Evolutionary conservation across 2,329 filamentous ascomycete species (phyloP), one percentile per base, ranked within the genome.

Genomic region (Cladophialophora bantiana): DNA sequence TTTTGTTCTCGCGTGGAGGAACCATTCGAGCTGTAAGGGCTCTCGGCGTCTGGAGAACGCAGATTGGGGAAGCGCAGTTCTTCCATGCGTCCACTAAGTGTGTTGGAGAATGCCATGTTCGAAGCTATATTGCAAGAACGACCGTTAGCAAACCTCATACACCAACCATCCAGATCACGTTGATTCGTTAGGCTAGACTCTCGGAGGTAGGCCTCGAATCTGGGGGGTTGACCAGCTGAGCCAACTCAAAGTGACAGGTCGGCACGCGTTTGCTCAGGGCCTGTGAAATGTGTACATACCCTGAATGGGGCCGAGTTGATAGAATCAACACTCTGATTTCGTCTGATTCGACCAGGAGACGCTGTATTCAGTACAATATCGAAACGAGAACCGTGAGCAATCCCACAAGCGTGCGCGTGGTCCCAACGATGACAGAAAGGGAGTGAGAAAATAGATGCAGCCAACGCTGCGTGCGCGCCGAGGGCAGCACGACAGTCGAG

Each of bases 31-130:
- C 89, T 88, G 82, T 93, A 91, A 71, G 89, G 83, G 74, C 87
- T 82, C 75, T 96, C 93, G 81, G 90, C 90, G 74, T 89, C 88
- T 64, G 92, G 88, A 73, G 91, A 91, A 79, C 91, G 89, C 79
- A 93, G 89, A 76, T 86, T 86, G 74, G 90, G 89, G 80, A 91
- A 94, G 78, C 90, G 89, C 79, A 92, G 83, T 80, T 93, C 90
- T 81, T 94, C 91, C 86, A 92, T 91, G 77, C 86, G 84, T 75
- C 88, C 86, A 76, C 82, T 86, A 76, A 86, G 80, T 75, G 84
- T 84, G 76, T 85, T 84, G 72, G 86, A 86, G 80, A 86, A 90
- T 72, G 88, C 86, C 89, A 91, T 91, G 73, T 70, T 80, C 78
- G 73, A 72, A 70, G 52, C 68, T 71, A 59, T 53, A 58, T 54